phyloP scores from a whole-genome alignment of 331 rosid species.

The Acacia concinna region DNA sequence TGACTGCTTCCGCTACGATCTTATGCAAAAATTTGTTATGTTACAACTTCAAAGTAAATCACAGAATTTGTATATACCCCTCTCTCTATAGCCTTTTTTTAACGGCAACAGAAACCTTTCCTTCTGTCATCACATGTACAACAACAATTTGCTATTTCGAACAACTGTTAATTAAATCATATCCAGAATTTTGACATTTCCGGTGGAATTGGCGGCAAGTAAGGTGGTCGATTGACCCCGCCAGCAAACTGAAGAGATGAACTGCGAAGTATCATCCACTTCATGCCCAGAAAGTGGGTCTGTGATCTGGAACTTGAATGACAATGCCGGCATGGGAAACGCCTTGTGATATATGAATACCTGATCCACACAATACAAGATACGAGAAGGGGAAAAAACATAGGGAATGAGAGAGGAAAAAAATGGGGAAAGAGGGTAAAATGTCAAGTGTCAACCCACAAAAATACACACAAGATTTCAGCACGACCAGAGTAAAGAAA shows the following conservation, averaged over 20 bases:
- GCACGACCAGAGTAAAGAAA: too few relatives aligned
- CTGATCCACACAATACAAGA: conserved; percentile 44
- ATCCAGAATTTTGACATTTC: conserved; percentile 90
- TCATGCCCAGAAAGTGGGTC: conserved; percentile 74
- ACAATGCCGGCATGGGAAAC: conserved; percentile 93
- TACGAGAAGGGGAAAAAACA: background rate
- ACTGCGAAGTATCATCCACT: conserved; percentile 70
- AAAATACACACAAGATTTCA: too few relatives aligned
- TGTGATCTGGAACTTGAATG: conserved; percentile 76
- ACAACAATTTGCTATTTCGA: conserved; percentile 19
- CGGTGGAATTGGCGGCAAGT: conserved; percentile 93
- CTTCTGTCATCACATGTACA: conserved; percentile 33
- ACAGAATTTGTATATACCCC: conserved; percentile 41
- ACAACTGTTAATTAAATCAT: conserved; percentile 58
- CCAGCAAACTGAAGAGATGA: conserved; percentile 93
- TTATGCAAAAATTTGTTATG: conserved; percentile 57
- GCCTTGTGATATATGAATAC: conserved; percentile 94
- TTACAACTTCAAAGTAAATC: conserved; percentile 54
- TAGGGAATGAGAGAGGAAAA: background rate
- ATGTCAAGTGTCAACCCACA: background rate
- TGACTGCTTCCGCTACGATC: conserved; percentile 53
- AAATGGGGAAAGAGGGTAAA: background rate
- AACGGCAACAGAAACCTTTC: background rate
- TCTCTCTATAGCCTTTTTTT: conserved; percentile 26
- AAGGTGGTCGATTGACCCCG: conserved; percentile 82